These are phyloP conservation scores for Sphagnurus paluster DNA, from an alignment of 1,284 basidiomycete species.

Conservation along the genomic window DNA sequence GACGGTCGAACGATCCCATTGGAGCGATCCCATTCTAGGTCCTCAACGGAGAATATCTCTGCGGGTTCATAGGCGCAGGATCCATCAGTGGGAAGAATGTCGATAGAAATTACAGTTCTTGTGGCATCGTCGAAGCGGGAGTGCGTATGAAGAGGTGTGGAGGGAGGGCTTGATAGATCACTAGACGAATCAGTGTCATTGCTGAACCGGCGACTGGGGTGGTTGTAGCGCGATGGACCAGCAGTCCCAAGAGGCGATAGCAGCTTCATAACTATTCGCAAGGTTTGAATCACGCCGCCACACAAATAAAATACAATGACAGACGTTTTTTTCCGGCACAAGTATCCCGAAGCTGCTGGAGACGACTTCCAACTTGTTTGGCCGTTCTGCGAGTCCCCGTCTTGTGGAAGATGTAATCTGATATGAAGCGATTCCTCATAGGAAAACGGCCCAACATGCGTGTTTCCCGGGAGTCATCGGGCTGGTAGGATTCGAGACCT, in stretches of 20 bases:
- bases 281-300: slow-evolving; percentile 8
- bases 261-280: slow-evolving; percentile 40
- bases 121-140: slow-evolving; percentile 12
- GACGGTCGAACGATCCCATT: slow-evolving; percentile 35
- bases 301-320: slow-evolving; percentile 24
- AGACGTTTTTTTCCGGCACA: slow-evolving; percentile 63
- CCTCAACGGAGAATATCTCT: neutral
- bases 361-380: slow-evolving; percentile 72
- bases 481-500: slow-evolving; percentile 69
- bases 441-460: slow-evolving; percentile 70
- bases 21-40: slow-evolving; percentile 7
- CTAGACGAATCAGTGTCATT: slow-evolving; percentile 38
- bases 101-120: slow-evolving; percentile 56
- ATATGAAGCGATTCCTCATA: slow-evolving; percentile 72
- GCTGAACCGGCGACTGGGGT: slow-evolving; percentile 12
- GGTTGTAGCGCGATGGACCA: slow-evolving; percentile 15
- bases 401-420: slow-evolving; percentile 62
- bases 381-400: slow-evolving; percentile 66
- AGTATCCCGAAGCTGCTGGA: slow-evolving; percentile 71
- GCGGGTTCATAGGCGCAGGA: slow-evolving; percentile 8
- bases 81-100: slow-evolving; percentile 44
- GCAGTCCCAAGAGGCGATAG: slow-evolving; percentile 38
- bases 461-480: slow-evolving; percentile 67
- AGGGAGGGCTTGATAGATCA: slow-evolving; percentile 39
- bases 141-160: slow-evolving; percentile 35